Evolutionary conservation across 73 alveolate genomes (phyloP), one percentile per base, ranked within the genome.

Genomic region (Paramecium octaurelia): DNA sequence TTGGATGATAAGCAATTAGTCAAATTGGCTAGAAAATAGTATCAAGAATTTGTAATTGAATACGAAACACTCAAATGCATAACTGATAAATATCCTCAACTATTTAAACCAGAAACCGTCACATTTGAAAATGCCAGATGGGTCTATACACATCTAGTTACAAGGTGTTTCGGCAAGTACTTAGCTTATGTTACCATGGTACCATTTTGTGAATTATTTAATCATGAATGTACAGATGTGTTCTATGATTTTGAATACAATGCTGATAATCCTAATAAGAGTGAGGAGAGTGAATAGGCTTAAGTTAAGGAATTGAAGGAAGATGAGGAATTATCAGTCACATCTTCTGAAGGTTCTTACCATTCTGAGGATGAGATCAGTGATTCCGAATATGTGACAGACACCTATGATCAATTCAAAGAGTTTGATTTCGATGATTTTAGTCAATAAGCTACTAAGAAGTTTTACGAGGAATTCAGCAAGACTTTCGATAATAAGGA

Each of bases 131-230:
- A 89, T 54, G 71, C 57, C 34, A 89, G 68, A 89, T 89, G 94
- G 94, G 40, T 89, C 4, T 89, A 89, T 46, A 89, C 84, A 24
- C 94, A 89, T 40, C 36, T 89, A 0, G 86, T 77, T 42, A 89
- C 92, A 23, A 69, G 94, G 46, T 36, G 92, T 43, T 89, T 89
- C 73, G 94, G 94, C 27, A 83, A 83, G 8, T 38, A 38, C 29
- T 70, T 89, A 42, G 84, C 71, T 24, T 89, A 70, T 44, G 88
- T 89, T 7, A 89, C 92, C 20, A 89, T 89, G 94, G 94, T 89
- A 7, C 94, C 94, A 29, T 70, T 89, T 42, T 77, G 86, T 40
- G 94, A 89, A 31, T 46, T 89, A 27, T 70, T 89, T 42, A 89
- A 89, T 46, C 94, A 89, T 70, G 94, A 89, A 89, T 70, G 88